These are phyloP conservation scores for Euphorbia pulcherrima DNA, from an alignment of 345 rosid species.

Conservation along the genomic window DNA sequence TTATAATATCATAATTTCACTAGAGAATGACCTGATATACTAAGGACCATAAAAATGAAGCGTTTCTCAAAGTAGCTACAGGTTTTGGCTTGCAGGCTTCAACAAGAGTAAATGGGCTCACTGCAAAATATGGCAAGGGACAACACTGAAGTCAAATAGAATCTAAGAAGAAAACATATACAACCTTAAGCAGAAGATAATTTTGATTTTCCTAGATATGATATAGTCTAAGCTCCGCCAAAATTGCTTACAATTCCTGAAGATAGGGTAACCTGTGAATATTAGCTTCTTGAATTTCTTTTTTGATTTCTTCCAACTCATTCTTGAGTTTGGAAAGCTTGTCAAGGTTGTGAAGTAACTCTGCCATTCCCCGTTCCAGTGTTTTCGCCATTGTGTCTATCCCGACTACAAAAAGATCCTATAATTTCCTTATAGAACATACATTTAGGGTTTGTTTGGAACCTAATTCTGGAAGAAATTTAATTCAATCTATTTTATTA, in stretches of 20 bases:
- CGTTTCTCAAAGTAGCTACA: too few species aligned
- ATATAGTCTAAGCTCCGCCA: slow-evolving; percentile 81
- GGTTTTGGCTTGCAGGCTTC: too few species aligned
- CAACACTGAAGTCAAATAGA: too few species aligned
- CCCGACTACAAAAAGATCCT: slow-evolving; percentile 44
- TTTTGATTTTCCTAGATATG: slow-evolving; percentile 59
- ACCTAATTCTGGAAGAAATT: not conserved
- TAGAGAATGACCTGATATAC: too few species aligned
- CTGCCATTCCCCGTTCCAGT: slow-evolving; percentile 31
- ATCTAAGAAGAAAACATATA: slow-evolving; percentile 64
- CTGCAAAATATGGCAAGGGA: too few species aligned
- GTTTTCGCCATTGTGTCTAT: slow-evolving; percentile 37
- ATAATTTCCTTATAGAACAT: not conserved
- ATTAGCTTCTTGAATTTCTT: slow-evolving; percentile 31
- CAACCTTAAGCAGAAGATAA: slow-evolving; percentile 42
- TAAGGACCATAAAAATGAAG: too few species aligned
- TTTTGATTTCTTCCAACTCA: too few species aligned
- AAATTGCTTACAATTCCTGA: slow-evolving; percentile 50
- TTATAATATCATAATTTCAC: too few species aligned
- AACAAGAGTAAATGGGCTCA: too few species aligned
- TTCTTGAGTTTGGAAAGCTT: slow-evolving; percentile 15
- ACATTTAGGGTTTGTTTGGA: not conserved
- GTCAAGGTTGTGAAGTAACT: not conserved
- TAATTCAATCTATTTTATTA: too few species aligned
- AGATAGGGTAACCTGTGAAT: slow-evolving; percentile 11